Percentiles rank a stretch among this genome's conserved stretches.
Conservation (phyloP, 2,329 filamentous ascomycete species). For the Ceratocystis ficicola region DNA sequence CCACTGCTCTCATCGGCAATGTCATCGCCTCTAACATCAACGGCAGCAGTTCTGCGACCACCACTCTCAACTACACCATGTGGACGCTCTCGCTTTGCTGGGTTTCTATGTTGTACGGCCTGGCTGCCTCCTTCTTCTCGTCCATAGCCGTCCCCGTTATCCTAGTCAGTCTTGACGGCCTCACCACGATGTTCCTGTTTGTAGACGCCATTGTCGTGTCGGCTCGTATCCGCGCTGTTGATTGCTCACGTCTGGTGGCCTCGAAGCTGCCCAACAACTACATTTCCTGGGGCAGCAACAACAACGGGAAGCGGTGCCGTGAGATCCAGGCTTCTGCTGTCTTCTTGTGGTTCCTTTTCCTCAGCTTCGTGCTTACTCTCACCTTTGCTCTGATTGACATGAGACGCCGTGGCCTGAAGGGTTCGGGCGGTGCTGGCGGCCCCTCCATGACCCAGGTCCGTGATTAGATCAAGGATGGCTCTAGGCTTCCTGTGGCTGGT, state of each 20-base stretch:
- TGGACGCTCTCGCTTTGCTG: slow-evolving; percentile 57
- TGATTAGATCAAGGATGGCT: slow-evolving; percentile 29
- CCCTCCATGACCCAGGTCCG: slow-evolving; percentile 48
- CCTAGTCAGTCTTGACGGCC: slow-evolving; percentile 43
- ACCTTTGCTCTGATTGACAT: slow-evolving; percentile 44
- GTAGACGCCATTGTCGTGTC: slow-evolving; percentile 58
- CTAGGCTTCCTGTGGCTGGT: neutral
- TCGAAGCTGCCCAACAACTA: slow-evolving; percentile 34
- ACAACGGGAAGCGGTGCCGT: slow-evolving; percentile 54
- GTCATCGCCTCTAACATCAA: slow-evolving; percentile 41
- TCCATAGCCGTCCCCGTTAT: slow-evolving; percentile 41
- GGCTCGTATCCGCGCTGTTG: slow-evolving; percentile 54
- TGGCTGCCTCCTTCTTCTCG: slow-evolving; percentile 44
- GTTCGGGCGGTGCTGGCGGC: slow-evolving; percentile 34
- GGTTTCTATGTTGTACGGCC: slow-evolving; percentile 51
- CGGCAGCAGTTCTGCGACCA: slow-evolving; percentile 33
- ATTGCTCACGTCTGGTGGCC: slow-evolving; percentile 46
- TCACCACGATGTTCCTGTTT: slow-evolving; percentile 56
- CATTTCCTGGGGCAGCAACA: slow-evolving; percentile 50
- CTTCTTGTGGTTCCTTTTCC: slow-evolving; percentile 71
- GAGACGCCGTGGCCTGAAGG: slow-evolving; percentile 36
- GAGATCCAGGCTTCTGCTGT: slow-evolving; percentile 62
- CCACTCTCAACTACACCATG: slow-evolving; percentile 53
- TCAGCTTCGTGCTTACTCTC: slow-evolving; percentile 44
- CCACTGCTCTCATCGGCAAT: slow-evolving; percentile 47